Percentiles rank a stretch among this genome's conserved stretches.
Evolutionary conservation across 1,284 basidiomycete genomes (phyloP).

Genomic region (Chalciporus piperatoides): DNA sequence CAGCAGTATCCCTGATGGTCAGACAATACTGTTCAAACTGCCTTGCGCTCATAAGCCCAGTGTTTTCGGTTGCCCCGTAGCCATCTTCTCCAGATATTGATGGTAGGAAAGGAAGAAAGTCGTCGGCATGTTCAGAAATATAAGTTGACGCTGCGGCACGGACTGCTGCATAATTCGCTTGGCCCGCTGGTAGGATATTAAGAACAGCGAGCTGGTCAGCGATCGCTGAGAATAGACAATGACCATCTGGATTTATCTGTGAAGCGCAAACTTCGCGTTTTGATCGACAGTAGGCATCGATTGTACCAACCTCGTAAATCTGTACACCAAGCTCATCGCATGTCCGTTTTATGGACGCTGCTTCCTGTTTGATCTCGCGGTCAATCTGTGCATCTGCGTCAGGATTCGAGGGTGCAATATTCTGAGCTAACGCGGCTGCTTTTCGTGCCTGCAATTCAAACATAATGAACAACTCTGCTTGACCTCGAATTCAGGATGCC

Average conservation of each 20-base stretch:
- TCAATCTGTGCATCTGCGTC: conserved; percentile 63
- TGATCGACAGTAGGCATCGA: neutral
- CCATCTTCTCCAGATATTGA: conserved; percentile 73
- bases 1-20: conserved; percentile 76
- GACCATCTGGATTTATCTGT: conserved; percentile 91
- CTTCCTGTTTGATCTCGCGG: conserved; percentile 71
- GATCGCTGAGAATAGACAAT: conserved; percentile 91
- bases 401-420: conserved; percentile 56
- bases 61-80: conserved; percentile 55
- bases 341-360: conserved; percentile 60
- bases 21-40: conserved; percentile 80
- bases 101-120: conserved; percentile 93
- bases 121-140: conserved; percentile 81
- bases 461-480: conserved; percentile 1
- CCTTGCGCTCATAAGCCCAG: conserved; percentile 68
- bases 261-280: conserved; percentile 4
- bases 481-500: neutral
- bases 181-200: conserved; percentile 50
- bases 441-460: conserved; percentile 62
- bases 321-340: conserved; percentile 68
- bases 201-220: conserved; percentile 82
- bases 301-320: conserved; percentile 62
- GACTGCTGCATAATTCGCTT: conserved; percentile 57
- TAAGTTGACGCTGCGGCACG: conserved; percentile 78
- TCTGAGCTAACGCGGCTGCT: conserved; percentile 64